Percentiles rank a stretch among this genome's conserved stretches.
phyloP scores from a whole-genome alignment of 2,329 filamentous ascomycete genomes.

The Colletotrichum sp. region DNA sequence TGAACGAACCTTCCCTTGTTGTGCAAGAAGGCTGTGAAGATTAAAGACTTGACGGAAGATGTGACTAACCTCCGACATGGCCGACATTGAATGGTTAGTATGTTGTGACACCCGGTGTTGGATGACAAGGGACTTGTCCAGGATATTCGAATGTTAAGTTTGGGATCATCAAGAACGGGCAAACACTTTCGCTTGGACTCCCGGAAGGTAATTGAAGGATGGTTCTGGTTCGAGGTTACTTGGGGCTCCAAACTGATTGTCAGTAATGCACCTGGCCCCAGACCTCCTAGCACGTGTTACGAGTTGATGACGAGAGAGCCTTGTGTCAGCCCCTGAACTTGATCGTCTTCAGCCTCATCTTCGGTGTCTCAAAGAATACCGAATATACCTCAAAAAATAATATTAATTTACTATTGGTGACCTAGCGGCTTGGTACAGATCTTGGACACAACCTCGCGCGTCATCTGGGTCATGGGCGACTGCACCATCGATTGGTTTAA shows the following conservation, averaged over 20 bases:
- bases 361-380: neutral
- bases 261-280: neutral
- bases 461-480: neutral
- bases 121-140: neutral
- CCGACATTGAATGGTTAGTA: neutral
- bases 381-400: neutral
- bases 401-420: neutral
- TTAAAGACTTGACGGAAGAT: neutral
- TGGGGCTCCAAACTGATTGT: neutral
- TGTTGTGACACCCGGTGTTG: neutral
- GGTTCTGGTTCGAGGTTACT: neutral
- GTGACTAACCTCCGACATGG: neutral
- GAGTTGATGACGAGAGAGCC: neutral
- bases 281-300: neutral
- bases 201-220: neutral
- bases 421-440: neutral
- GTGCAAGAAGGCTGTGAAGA: neutral
- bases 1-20: neutral
- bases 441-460: neutral
- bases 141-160: neutral
- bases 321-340: neutral
- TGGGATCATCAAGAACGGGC: neutral
- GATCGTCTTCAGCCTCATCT: neutral
- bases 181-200: neutral
- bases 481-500: neutral